phyloP scores from a whole-genome alignment of 2,329 filamentous ascomycete genomes.

The Aspergillus ochraceus region DNA sequence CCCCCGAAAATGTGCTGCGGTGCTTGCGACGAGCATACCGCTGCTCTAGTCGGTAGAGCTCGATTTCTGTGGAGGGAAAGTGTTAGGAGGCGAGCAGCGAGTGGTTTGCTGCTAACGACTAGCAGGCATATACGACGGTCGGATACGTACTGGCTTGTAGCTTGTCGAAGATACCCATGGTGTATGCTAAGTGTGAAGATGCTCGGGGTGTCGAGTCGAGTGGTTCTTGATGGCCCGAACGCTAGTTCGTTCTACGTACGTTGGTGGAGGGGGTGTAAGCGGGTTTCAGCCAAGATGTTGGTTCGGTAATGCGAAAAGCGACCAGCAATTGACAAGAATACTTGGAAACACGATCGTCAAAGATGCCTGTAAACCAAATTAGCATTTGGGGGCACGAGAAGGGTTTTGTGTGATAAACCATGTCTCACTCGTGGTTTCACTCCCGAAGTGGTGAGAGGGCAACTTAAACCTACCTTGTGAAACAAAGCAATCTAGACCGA shows the following conservation, averaged over 20 bases:
- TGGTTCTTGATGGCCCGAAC: neutral
- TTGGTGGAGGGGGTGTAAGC: neutral
- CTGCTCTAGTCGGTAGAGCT: slow-evolving; percentile 93
- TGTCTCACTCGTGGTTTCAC: neutral
- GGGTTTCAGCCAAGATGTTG: neutral
- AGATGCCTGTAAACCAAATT: neutral
- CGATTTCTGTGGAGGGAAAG: slow-evolving; percentile 57
- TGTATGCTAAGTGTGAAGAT: slow-evolving; percentile 16
- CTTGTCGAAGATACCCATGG: slow-evolving; percentile 53
- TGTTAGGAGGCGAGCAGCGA: slow-evolving; percentile 9
- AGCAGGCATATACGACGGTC: neutral
- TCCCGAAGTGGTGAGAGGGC: neutral
- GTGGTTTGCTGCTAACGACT: neutral
- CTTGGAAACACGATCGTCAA: neutral
- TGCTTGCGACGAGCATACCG: slow-evolving; percentile 90
- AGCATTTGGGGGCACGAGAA: neutral
- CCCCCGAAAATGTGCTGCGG: slow-evolving; percentile 84
- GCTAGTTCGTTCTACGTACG: neutral
- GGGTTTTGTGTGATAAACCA: neutral
- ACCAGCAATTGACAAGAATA: neutral
- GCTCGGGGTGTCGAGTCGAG: neutral
- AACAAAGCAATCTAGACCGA: neutral
- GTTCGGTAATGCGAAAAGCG: neutral
- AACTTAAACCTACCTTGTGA: neutral
- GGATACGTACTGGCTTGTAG: slow-evolving; percentile 50